Conservation (phyloP, 164 flowering plant species). For the Liriodendron chinense region DNA sequence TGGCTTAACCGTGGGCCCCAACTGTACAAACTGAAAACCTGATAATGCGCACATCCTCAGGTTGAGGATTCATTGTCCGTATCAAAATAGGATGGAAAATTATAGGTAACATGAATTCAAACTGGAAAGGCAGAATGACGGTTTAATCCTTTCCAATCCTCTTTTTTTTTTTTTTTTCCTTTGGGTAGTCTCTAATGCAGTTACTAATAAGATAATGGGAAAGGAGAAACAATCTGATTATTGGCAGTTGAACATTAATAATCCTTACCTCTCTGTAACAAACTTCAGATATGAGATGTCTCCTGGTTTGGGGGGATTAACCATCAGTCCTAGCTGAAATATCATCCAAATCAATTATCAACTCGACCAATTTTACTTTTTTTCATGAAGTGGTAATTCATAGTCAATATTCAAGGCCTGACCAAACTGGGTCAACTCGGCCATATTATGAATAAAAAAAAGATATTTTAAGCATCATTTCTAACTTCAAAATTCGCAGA, state of each 20-base stretch:
- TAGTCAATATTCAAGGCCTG: too few species aligned
- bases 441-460: too few species aligned
- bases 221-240: background rate
- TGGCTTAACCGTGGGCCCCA: background rate
- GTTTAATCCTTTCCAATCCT: too few species aligned
- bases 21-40: background rate
- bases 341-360: background rate
- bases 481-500: background rate
- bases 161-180: too few species aligned
- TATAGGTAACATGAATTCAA: too few species aligned
- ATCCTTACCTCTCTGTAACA: constrained; percentile 62
- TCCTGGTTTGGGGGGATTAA: constrained; percentile 91
- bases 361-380: background rate
- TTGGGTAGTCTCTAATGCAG: background rate
- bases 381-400: too few species aligned
- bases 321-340: constrained; percentile 86
- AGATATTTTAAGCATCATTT: background rate
- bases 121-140: too few species aligned
- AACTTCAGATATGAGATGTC: constrained; percentile 78
- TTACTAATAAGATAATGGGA: background rate
- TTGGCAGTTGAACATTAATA: background rate
- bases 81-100: too few species aligned
- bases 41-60: background rate
- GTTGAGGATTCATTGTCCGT: background rate
- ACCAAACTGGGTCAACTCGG: too few species aligned